Conservation (phyloP, 2,329 filamentous ascomycete species). For the Aspergillus spinulosporus region DNA sequence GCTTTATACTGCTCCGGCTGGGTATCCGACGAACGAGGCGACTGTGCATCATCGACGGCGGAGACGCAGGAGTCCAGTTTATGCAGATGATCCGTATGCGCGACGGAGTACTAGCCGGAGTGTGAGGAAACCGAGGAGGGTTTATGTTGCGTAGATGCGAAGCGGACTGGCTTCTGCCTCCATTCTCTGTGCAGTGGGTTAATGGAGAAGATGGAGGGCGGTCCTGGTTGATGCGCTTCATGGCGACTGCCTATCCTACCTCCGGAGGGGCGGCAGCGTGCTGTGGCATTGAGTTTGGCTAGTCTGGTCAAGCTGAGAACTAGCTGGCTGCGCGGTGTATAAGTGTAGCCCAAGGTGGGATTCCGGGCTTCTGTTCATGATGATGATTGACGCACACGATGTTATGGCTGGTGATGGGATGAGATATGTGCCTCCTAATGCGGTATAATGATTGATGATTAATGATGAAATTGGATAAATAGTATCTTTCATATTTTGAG, state of each 20-base stretch:
- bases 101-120: constrained; percentile 15
- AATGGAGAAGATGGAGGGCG: no score
- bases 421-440: neutral
- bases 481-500: neutral
- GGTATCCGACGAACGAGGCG: constrained; percentile 29
- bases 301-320: no score
- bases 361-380: neutral
- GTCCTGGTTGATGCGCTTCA: no score
- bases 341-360: no score
- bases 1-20: constrained; percentile 5
- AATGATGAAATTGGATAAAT: neutral
- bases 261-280: no score
- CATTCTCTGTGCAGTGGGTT: no score
- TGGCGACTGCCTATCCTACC: no score
- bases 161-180: no score
- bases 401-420: neutral
- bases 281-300: no score
- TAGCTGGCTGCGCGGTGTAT: no score
- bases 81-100: constrained; percentile 29
- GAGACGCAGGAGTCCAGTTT: constrained; percentile 19
- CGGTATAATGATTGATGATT: neutral
- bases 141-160: constrained; percentile 29
- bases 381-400: neutral
- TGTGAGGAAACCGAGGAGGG: constrained; percentile 38
- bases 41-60: constrained; percentile 21